These are phyloP conservation scores for Mallotus nudiflorus DNA, from an alignment of 345 rosid species.

Conservation along the genomic window DNA sequence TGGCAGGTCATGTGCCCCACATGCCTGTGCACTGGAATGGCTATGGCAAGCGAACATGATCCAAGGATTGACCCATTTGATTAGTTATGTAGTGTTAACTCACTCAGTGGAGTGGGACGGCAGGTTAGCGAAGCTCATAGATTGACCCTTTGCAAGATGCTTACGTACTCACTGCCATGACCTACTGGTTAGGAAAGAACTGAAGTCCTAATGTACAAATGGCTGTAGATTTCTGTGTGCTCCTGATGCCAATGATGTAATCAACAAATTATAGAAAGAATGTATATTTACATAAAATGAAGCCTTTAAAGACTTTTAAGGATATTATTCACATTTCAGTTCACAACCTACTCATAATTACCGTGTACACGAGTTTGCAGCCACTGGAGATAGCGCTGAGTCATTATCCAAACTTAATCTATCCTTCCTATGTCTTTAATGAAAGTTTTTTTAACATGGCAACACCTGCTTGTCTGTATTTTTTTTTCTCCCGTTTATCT, in stretches of 20 bases:
- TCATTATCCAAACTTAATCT: no score
- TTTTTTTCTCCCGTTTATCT: neutral
- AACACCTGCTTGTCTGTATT: neutral
- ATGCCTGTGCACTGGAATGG: conserved; percentile 99
- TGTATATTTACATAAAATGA: neutral
- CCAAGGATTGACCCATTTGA: conserved; percentile 92
- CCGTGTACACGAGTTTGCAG: neutral
- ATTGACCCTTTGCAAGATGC: neutral
- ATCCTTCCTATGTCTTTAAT: no score
- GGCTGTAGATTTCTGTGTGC: neutral
- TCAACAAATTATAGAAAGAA: no score
- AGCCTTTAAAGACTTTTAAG: neutral
- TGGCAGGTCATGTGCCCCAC: conserved; percentile 97
- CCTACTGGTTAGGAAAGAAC: neutral
- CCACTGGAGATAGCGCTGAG: no score
- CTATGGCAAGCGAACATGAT: conserved; percentile 98
- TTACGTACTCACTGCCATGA: neutral
- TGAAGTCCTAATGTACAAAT: neutral
- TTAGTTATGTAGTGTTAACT: conserved; percentile 33
- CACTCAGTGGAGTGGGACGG: neutral
- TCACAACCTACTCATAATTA: neutral
- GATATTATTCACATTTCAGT: neutral
- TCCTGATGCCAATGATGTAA: neutral
- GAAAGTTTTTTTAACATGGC: no score
- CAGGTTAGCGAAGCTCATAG: neutral